Evolutionary conservation across 768 basidiomycete species (phyloP).

Genomic region (Termitomyces sp.): DNA sequence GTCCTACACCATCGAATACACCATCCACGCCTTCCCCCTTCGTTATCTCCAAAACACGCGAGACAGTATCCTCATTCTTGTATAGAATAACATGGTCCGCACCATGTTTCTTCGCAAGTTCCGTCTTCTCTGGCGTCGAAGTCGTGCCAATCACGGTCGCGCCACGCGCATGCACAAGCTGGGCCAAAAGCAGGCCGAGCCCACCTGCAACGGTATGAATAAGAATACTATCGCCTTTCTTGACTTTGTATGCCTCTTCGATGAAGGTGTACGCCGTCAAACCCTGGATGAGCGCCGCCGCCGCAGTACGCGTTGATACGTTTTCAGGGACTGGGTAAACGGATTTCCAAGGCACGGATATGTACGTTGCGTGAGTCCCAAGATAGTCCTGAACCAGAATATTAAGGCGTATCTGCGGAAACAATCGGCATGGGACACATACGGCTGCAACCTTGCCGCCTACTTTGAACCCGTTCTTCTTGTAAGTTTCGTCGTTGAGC

Average conservation of each 20-base stretch:
- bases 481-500: slow-evolving; percentile 57
- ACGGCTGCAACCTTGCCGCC: slow-evolving; percentile 75
- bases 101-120: slow-evolving; percentile 72
- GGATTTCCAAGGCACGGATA: slow-evolving; percentile 58
- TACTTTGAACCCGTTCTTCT: slow-evolving; percentile 57
- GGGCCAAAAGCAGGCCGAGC: slow-evolving; percentile 64
- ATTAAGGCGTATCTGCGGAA: not conserved
- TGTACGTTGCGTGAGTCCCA: slow-evolving; percentile 70
- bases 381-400: slow-evolving; percentile 32
- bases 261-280: slow-evolving; percentile 74
- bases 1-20: slow-evolving; percentile 95
- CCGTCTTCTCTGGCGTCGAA: slow-evolving; percentile 80
- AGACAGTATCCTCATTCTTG: slow-evolving; percentile 66
- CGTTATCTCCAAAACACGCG: slow-evolving; percentile 71
- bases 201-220: slow-evolving; percentile 93
- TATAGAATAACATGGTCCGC: slow-evolving; percentile 87
- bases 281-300: slow-evolving; percentile 69
- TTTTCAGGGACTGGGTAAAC: slow-evolving; percentile 61
- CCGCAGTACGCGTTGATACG: slow-evolving; percentile 58
- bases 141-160: slow-evolving; percentile 95
- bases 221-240: slow-evolving; percentile 74
- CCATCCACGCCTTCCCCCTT: slow-evolving; percentile 81
- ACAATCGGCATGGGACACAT: slow-evolving; percentile 25
- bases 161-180: slow-evolving; percentile 68
- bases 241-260: slow-evolving; percentile 81